Base-by-base conservation (phyloP, 352 stramenopile species). In the Globisporangium megalacanthum region DNA sequence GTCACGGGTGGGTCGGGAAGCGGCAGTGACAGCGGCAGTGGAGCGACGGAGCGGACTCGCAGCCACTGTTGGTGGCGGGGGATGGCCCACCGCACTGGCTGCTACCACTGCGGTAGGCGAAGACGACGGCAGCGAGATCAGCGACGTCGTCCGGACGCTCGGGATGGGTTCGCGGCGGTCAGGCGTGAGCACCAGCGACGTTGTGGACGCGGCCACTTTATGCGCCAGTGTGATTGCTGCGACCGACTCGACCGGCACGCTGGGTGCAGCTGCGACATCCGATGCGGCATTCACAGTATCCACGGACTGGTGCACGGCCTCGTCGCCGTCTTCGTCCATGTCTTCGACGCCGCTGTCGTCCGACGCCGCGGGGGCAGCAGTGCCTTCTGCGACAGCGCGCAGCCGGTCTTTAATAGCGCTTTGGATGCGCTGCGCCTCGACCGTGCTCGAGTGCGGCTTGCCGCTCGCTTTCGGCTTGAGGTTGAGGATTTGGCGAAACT, bases 401-500 rank as follows among this genome's bases (percentile, higher is more conserved):
- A 33, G 47, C 20, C 29, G 47, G 11, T 33, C 7, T 7, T 36
- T 52, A 14, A 52, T 52, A 15, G 15, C 15, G 22, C 15, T 13
- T 25, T 52, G 48, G 22, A 52, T 52, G 14, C 48, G 48, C 22
- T 52, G 48, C 48, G 22, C 48, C 31, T 39, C 48, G 48, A 39
- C 15, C 15, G 59, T 62, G 29, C 22, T 52, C 8, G 48, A 22
- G 48, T 53, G 25, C 7, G 31, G 48, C 48, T 53, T 53, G 48
- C 48, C 29, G 48, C 29, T 53, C 29, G 29, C 36, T 20, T 49
- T 56, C 8, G 54, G n/a, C 51, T 67, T 77, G 50, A 55, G 61
- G 52, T 75, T 64, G n/a, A 75, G 50, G 11, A 77, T 56, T 37
- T 75, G 66, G 41, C 56, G 20, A 60, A 77, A 77, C 61, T 77